Evolutionary conservation across 345 rosid genomes (phyloP).

Genomic region (Linum lewisii): DNA sequence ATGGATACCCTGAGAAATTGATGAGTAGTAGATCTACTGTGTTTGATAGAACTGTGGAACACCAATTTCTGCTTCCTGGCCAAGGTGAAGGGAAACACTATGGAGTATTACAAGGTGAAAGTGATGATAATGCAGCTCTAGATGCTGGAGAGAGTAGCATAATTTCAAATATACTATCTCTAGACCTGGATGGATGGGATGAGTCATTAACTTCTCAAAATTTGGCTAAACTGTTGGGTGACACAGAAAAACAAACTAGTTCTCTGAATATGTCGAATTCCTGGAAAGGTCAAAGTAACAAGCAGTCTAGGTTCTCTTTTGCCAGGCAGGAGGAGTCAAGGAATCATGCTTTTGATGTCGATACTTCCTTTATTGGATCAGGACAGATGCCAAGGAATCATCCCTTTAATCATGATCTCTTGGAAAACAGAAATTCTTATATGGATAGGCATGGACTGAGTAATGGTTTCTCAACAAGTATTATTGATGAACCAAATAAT

Average conservation of each 20-base stretch:
- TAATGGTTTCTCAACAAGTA: slow-evolving; percentile 42
- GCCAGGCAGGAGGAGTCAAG: slow-evolving; percentile 63
- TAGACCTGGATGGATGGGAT: slow-evolving; percentile 72
- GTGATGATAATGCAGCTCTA: slow-evolving; percentile 10
- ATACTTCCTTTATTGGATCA: slow-evolving; percentile 23
- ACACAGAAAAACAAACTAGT: slow-evolving; percentile 36
- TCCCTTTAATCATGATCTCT: slow-evolving; percentile 29
- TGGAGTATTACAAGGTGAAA: slow-evolving; percentile 11
- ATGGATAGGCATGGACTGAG: slow-evolving; percentile 31
- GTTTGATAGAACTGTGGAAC: slow-evolving; percentile 26
- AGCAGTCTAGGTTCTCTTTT: slow-evolving; percentile 79
- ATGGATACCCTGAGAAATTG: slow-evolving; percentile 37
- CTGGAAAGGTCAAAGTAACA: slow-evolving; percentile 44
- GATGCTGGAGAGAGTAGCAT: slow-evolving; percentile 54
- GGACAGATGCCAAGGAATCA: slow-evolving; percentile 34
- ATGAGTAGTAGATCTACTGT: slow-evolving; percentile 25
- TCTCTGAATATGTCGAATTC: slow-evolving; percentile 33
- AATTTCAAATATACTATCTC: slow-evolving; percentile 60
- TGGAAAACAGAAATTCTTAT: slow-evolving; percentile 31
- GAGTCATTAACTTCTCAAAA: slow-evolving; percentile 50
- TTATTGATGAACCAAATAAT: slow-evolving; percentile 37
- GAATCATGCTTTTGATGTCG: slow-evolving; percentile 29
- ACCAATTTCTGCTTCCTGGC: slow-evolving; percentile 25
- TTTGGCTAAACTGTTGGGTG: slow-evolving; percentile 48
- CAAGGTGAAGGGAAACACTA: slow-evolving; percentile 20